These are phyloP conservation scores for Cystobasidium onofrii DNA, from an alignment of 768 basidiomycete genomes.

Conservation along the genomic window DNA sequence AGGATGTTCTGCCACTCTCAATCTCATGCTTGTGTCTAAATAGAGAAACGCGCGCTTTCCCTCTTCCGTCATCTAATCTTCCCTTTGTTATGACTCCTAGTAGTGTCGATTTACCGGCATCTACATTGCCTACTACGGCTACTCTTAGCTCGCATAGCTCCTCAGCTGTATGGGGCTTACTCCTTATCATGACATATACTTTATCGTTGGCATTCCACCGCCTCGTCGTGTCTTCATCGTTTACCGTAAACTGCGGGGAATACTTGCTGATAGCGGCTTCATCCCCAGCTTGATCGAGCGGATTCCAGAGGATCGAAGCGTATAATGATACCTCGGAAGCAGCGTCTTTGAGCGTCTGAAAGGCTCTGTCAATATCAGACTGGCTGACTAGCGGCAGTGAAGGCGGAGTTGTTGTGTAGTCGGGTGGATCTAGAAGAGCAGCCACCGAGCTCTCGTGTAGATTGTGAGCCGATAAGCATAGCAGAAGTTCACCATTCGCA, in stretches of 20 bases:
- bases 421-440: slow-evolving; percentile 18
- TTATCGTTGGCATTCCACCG: slow-evolving; percentile 37
- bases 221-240: slow-evolving; percentile 12
- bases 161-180: slow-evolving; percentile 33
- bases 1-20: slow-evolving; percentile 79
- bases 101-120: slow-evolving; percentile 86
- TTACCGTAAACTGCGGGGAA: slow-evolving; percentile 7
- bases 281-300: slow-evolving; percentile 21
- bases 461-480: slow-evolving; percentile 44
- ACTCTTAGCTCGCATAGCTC: slow-evolving; percentile 68
- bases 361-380: slow-evolving; percentile 19
- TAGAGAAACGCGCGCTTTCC: slow-evolving; percentile 60
- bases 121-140: slow-evolving; percentile 89
- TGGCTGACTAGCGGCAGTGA: slow-evolving; percentile 21
- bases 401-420: background rate
- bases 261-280: slow-evolving; percentile 21
- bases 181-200: slow-evolving; percentile 42
- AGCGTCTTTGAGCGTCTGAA: slow-evolving; percentile 9
- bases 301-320: slow-evolving; percentile 30
- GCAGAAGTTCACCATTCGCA: slow-evolving; percentile 45
- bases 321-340: slow-evolving; percentile 16
- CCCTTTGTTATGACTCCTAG: slow-evolving; percentile 92
- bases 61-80: slow-evolving; percentile 45
- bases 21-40: slow-evolving; percentile 97
- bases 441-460: slow-evolving; percentile 23